Conservation (phyloP, 2,329 filamentous ascomycete species). For the Trichoderma semiorbis region DNA sequence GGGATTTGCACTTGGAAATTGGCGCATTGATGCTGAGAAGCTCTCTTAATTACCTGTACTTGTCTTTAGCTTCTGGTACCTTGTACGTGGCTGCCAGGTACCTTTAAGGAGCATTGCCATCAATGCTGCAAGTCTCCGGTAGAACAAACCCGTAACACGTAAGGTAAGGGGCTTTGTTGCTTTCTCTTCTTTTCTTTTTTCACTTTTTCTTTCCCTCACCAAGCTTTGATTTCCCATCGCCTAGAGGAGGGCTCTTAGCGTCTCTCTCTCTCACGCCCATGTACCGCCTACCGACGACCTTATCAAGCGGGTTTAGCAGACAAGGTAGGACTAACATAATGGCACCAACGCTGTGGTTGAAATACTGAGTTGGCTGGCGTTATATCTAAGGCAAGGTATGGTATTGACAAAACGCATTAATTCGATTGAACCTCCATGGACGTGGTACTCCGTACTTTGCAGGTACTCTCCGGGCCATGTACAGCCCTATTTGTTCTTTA, state of each 20-base stretch:
- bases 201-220: not conserved
- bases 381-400: not conserved
- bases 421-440: not conserved
- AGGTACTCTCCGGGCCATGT: not conserved
- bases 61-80: not conserved
- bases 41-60: not conserved
- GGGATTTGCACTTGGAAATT: not conserved
- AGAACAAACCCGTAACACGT: not conserved
- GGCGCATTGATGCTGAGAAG: constrained; percentile 2
- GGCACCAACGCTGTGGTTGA: not conserved
- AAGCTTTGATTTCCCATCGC: not conserved
- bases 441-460: not conserved
- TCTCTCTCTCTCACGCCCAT: not conserved
- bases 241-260: not conserved
- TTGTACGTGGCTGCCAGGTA: not conserved
- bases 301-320: not conserved
- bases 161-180: not conserved
- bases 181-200: not conserved
- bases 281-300: not conserved
- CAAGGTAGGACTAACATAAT: not conserved
- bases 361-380: not conserved
- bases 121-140: not conserved
- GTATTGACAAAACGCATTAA: not conserved
- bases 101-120: not conserved
- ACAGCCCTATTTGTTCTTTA: constrained; percentile 11